Evolutionary conservation across 2,329 filamentous ascomycete genomes (phyloP).

Genomic region (Cytospora chrysosperma): DNA sequence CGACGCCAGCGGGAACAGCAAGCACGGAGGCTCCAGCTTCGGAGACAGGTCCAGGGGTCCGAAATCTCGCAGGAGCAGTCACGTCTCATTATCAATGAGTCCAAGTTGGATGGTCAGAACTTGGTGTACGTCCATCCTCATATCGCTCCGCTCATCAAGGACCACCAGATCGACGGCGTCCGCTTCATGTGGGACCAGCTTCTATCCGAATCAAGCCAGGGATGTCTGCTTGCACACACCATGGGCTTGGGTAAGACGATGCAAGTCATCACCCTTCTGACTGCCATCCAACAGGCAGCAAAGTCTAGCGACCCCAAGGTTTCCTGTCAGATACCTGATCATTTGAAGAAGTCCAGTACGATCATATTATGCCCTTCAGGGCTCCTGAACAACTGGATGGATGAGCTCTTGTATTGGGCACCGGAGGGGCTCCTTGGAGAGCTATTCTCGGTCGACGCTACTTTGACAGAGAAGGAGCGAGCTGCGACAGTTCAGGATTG

Average conservation of each 20-base stretch:
- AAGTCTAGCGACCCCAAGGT: conserved; percentile 57
- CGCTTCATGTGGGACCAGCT: conserved; percentile 89
- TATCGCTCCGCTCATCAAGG: conserved; percentile 67
- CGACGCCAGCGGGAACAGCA: conserved; percentile 55
- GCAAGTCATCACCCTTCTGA: conserved; percentile 82
- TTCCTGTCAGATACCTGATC: conserved; percentile 64
- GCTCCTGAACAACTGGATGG: conserved; percentile 78
- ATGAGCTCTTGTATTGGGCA: conserved; percentile 73
- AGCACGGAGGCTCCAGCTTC: conserved; percentile 48
- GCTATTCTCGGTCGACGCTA: conserved; percentile 54
- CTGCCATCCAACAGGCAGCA: conserved; percentile 68
- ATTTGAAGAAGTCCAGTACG: conserved; percentile 61
- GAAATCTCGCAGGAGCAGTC: conserved; percentile 45
- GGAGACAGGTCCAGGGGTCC: conserved; percentile 44
- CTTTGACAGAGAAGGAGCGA: conserved; percentile 39
- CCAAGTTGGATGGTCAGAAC: conserved; percentile 58
- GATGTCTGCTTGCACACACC: conserved; percentile 80
- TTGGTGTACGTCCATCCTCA: conserved; percentile 63
- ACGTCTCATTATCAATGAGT: conserved; percentile 65
- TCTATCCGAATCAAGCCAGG: conserved; percentile 63
- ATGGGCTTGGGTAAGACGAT: conserved; percentile 95
- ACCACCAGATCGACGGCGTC: conserved; percentile 78
- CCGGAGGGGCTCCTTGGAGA: conserved; percentile 54
- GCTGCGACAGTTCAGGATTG: conserved; percentile 53
- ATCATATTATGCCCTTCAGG: conserved; percentile 74